phyloP scores from a whole-genome alignment of 1,284 basidiomycete species.

The Trametes versicolor region DNA sequence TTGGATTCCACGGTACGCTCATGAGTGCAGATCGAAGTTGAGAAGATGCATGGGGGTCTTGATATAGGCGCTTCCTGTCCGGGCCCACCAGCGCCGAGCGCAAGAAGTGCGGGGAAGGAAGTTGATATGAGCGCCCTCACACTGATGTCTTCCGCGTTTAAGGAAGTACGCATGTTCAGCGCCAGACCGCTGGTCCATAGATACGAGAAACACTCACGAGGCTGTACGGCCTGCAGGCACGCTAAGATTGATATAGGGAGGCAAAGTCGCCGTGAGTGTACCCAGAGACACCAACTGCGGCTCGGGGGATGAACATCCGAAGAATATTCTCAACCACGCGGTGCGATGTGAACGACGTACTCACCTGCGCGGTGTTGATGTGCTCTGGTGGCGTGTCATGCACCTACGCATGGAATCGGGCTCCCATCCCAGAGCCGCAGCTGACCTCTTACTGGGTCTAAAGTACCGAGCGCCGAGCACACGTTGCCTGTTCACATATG shows the following conservation, averaged over 20 bases:
- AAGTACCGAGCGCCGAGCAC: background rate
- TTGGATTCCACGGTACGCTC: background rate
- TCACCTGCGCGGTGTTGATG: background rate
- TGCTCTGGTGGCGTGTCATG: background rate
- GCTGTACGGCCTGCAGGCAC: background rate
- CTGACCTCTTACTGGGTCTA: background rate
- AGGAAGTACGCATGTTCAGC: background rate
- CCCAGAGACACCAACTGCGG: background rate
- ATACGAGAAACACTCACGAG: background rate
- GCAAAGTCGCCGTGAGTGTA: background rate
- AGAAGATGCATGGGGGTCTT: background rate
- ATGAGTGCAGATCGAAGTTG: background rate
- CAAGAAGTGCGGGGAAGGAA: slow-evolving; percentile 14
- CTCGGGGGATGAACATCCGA: slow-evolving; percentile 1
- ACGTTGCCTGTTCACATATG: slow-evolving; percentile 2
- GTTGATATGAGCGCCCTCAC: background rate
- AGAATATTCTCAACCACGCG: background rate
- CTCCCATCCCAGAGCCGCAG: background rate
- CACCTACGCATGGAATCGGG: background rate
- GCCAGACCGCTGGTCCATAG: background rate
- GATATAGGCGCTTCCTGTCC: background rate
- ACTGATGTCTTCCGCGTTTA: background rate
- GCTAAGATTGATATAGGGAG: background rate
- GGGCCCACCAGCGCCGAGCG: slow-evolving; percentile 5
- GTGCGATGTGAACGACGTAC: background rate